These are phyloP conservation scores for cucumber (Cucumis sativus) DNA, from an alignment of 306 rosid genomes.

Conservation along the genomic window Cucumber_9930_V3 NC_026656.2:8598001-8598500, in stretches of 20 bases:
- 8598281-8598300: not conserved
- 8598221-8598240: not conserved
- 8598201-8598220: not conserved
- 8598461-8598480: not conserved
- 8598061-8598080: not conserved
- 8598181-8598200: not conserved
- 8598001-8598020: not conserved
- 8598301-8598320: not conserved
- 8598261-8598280: not conserved
- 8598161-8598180: not conserved
- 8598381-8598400: not conserved
- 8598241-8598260: not conserved
- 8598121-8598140: not conserved
- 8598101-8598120: not conserved
- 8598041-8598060: not conserved
- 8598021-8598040: not conserved
- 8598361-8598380: not conserved
- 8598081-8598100: not conserved
- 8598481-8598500: not conserved
- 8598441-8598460: not conserved
- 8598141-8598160: not conserved
- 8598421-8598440: not conserved
- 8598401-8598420: not conserved
- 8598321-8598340: not conserved
- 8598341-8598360: not conserved